Evolutionary conservation across 768 basidiomycete species (phyloP), one percentile per base, ranked within the genome.

Genomic region (Tricholoma flavovirens): DNA sequence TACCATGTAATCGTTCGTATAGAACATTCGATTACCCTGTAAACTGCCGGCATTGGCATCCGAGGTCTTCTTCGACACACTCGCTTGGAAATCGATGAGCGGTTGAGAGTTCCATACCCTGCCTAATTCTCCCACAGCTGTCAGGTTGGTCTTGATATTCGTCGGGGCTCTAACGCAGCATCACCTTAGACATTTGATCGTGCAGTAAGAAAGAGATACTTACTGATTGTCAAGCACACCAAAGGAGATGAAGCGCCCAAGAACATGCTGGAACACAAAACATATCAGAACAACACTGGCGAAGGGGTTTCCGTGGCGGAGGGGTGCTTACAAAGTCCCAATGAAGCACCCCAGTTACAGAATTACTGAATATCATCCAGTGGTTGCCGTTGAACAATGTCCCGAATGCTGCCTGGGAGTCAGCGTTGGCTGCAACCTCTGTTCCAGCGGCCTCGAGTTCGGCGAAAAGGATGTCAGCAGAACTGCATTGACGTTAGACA

Each of bases 351-450:
- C 74, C 68, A 2, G 86, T 87, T 29, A 77, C 50, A 7, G 73
- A 68, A 64, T 89, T 88, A 5, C 72, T 69, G 62, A 76, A 84
- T 26, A 88, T 82, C 85, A 88, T 87, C 87, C 87, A 90, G 46
- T 71, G 70, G 56, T 84, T 73, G 0, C 82, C 87, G 32, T 79
- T 73, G 55, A 87, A 73, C 3, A 84, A 69, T 8, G 75, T 79
- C 7, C 75, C 79, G 51, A 88, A 77, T 0, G 84, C 84, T 17
- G 62, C 53, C 60, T 75, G 72, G n/a, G 78, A 71, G 11, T 63
- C 63, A 3, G 69, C 52, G 17, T 69, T 68, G 3, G 83, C 86
- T 19, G 74, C 73, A 61, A 81, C 87, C 26, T 73, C 70, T 2
- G 87, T 89, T 12, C 80, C 83, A 15, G 75, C 80, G 6, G 83